phyloP scores from a whole-genome alignment of 768 basidiomycete species.

The Suillus variegatus region DNA sequence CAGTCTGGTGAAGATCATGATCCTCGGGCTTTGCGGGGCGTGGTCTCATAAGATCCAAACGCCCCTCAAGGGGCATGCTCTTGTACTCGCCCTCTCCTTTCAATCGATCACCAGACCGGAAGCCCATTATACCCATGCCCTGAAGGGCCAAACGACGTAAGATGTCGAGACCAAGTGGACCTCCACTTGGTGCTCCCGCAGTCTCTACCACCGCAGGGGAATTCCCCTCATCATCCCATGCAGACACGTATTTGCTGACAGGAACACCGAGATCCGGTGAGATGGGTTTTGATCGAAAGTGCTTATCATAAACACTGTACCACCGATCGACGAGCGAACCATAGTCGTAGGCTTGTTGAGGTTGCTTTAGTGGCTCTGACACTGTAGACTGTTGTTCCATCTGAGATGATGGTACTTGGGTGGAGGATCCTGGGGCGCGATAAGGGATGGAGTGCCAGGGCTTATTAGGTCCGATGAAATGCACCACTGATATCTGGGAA shows the following conservation, averaged over 20 bases:
- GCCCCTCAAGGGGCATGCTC: slow-evolving; percentile 83
- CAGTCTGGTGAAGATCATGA: slow-evolving; percentile 6
- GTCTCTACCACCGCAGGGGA: not conserved
- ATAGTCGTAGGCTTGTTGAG: slow-evolving; percentile 69
- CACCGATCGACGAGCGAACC: slow-evolving; percentile 84
- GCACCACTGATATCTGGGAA: slow-evolving; percentile 80
- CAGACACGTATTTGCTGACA: slow-evolving; percentile 67
- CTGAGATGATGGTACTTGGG: slow-evolving; percentile 27
- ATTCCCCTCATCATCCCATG: slow-evolving; percentile 60
- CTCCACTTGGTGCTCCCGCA: slow-evolving; percentile 12
- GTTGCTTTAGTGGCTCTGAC: slow-evolving; percentile 13
- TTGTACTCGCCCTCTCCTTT: slow-evolving; percentile 71
- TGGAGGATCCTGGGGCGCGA: slow-evolving; percentile 58
- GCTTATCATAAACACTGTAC: slow-evolving; percentile 87
- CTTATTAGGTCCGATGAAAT: slow-evolving; percentile 96
- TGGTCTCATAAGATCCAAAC: slow-evolving; percentile 80
- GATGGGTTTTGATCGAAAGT: slow-evolving; percentile 67
- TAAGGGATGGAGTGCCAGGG: slow-evolving; percentile 83
- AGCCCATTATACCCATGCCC: slow-evolving; percentile 24
- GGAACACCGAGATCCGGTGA: slow-evolving; percentile 53
- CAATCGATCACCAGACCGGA: slow-evolving; percentile 11
- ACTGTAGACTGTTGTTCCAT: slow-evolving; percentile 27
- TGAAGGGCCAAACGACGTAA: slow-evolving; percentile 35
- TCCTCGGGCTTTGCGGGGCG: slow-evolving; percentile 20
- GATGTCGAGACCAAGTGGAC: slow-evolving; percentile 43